Evolutionary conservation across 306 rosid genomes (phyloP), one percentile per base, ranked within the genome.

Genomic region (Crataegus laevigata): DNA sequence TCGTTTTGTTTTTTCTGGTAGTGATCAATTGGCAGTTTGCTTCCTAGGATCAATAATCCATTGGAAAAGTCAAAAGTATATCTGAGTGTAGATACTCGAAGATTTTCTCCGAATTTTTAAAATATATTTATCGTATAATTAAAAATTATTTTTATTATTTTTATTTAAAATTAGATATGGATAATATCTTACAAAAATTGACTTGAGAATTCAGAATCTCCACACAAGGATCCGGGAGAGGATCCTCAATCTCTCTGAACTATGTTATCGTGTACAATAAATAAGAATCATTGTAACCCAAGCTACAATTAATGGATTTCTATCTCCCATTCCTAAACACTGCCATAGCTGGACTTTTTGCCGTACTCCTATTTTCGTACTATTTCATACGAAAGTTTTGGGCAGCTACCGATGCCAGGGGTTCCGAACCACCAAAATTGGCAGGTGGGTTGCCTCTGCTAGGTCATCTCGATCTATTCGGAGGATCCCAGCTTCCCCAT

Each of bases 401-500:
- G 12, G 26, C 32, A 25, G 64, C 9, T 12, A 18, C 76, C 45
- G 12, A 77, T 26, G 11, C 17, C 21, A 67, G 42, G 30, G 19
- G 5, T 40, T 72, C 59, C 17, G 72, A 61, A 61, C 79, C 83
- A 59, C 94, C 91, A 1, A 73, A 84, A 77, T 87, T 85, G 3
- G 51, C 78, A 0, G 91, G 94, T 3, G 88, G 89, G 2, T 89
- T 92, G 97, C 97, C 97, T 13, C 22, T 91, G 21, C 75, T 91
- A 21, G 97, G 97, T 17, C 92, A 91, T 32, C 84, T 91, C 25
- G 79, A 5, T 38, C 82, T 86, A n/a, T 73, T 89, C 13, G 43
- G 63, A 6, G 83, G 80, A 54, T 65, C 80, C 0, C 34, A 71
- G 21, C 88, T 81, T 43, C 84, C 86, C 65, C 78, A 88, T 76